phyloP scores from a whole-genome alignment of 768 basidiomycete species.

The Hericium rajendrae region DNA sequence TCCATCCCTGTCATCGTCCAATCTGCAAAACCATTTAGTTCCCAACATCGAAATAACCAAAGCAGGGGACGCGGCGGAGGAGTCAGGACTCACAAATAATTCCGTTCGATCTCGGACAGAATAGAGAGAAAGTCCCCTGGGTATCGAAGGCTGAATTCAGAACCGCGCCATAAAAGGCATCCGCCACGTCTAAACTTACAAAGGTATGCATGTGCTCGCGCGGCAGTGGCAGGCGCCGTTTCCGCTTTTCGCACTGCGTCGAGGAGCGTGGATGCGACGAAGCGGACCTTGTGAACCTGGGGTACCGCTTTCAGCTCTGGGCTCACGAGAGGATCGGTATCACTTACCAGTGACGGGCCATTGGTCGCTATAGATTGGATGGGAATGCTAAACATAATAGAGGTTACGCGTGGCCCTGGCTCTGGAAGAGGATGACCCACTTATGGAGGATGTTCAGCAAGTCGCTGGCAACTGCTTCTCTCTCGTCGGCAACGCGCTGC shows the following conservation, averaged over 20 bases:
- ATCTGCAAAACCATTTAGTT: conserved; percentile 23
- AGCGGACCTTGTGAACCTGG: conserved; percentile 86
- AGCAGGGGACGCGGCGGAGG: neutral
- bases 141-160: neutral
- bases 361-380: conserved; percentile 90
- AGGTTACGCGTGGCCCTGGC: neutral
- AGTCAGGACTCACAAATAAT: conserved; percentile 57
- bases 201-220: conserved; percentile 79
- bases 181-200: conserved; percentile 38
- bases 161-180: neutral
- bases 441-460: conserved; percentile 79
- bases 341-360: conserved; percentile 64
- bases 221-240: conserved; percentile 69
- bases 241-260: conserved; percentile 79
- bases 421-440: conserved; percentile 25
- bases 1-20: conserved; percentile 65
- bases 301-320: conserved; percentile 5
- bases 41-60: too few relatives aligned
- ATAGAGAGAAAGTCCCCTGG: conserved; percentile 90
- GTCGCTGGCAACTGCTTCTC: conserved; percentile 81
- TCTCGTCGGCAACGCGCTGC: conserved; percentile 54
- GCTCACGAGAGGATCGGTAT: neutral
- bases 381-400: conserved; percentile 51
- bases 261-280: conserved; percentile 82
- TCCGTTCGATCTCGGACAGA: conserved; percentile 82